Percentiles rank a stretch among this genome's conserved stretches.
Evolutionary conservation across 768 basidiomycete genomes (phyloP).

Genomic region (Leucocoprinus birnbaumii): DNA sequence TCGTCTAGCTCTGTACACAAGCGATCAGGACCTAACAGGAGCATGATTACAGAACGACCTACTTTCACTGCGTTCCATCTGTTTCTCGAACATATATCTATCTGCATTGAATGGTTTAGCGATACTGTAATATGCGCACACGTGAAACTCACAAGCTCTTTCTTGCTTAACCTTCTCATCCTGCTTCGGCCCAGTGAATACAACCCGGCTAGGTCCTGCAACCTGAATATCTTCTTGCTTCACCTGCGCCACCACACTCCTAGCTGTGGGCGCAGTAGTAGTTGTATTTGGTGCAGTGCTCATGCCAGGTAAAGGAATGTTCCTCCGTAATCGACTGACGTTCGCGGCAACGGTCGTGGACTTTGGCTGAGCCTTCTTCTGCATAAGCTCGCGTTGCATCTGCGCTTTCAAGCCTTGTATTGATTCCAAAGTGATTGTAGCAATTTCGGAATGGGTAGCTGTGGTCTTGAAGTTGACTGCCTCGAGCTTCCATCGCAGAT

Average conservation of each 20-base stretch:
- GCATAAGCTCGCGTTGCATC: constrained; percentile 44
- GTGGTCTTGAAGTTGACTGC: constrained; percentile 42
- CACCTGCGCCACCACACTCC: constrained; percentile 20
- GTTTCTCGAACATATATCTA: constrained; percentile 95
- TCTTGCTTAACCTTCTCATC: constrained; percentile 34
- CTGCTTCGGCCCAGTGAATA: constrained; percentile 37
- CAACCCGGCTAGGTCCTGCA: constrained; percentile 25
- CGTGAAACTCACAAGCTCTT: constrained; percentile 54
- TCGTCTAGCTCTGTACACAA: constrained; percentile 67
- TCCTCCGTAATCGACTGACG: constrained; percentile 34
- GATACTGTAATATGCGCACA: neutral
- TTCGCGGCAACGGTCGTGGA: constrained; percentile 22
- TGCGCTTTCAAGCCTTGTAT: constrained; percentile 42
- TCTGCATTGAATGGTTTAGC: constrained; percentile 34
- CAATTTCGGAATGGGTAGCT: constrained; percentile 31
- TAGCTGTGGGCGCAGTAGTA: neutral
- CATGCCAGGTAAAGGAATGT: constrained; percentile 23
- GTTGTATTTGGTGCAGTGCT: constrained; percentile 6
- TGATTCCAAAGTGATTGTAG: constrained; percentile 46
- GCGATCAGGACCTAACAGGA: neutral
- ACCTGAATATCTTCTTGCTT: constrained; percentile 34
- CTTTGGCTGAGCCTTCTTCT: constrained; percentile 28
- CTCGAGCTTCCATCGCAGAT: constrained; percentile 69
- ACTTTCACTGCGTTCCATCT: constrained; percentile 84
- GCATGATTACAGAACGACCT: constrained; percentile 9